Percentiles rank a stretch among this genome's conserved stretches.
These are phyloP conservation scores for Macrotyloma uniflorum DNA, from an alignment of 306 rosid species.

Conservation along the genomic window DNA sequence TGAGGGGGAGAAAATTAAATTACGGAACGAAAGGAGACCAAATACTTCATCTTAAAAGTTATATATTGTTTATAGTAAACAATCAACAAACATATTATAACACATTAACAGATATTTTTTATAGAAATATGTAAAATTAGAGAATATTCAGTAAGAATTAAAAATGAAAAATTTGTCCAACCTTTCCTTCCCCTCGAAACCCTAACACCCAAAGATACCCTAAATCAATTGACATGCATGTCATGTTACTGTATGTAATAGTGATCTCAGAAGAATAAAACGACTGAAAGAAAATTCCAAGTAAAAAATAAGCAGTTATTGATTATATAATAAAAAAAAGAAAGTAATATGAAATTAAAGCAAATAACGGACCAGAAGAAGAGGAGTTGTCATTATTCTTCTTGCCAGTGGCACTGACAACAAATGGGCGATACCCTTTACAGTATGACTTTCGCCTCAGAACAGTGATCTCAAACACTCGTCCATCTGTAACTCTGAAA, in stretches of 20 bases:
- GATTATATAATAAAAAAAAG: not conserved
- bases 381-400: slow-evolving; percentile 68
- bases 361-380: slow-evolving; percentile 49
- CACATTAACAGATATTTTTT: no score
- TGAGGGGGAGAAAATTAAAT: not conserved
- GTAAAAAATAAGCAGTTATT: not conserved
- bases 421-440: slow-evolving; percentile 42
- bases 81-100: not conserved
- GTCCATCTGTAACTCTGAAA: slow-evolving; percentile 42
- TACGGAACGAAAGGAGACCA: not conserved
- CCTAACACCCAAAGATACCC: not conserved
- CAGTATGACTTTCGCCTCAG: slow-evolving; percentile 47
- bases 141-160: not conserved
- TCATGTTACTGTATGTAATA: not conserved
- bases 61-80: not conserved
- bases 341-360: slow-evolving; percentile 13
- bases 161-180: not conserved
- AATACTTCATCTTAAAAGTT: not conserved
- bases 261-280: not conserved
- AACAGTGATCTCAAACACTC: slow-evolving; percentile 52
- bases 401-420: slow-evolving; percentile 66
- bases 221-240: not conserved
- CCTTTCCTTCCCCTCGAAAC: not conserved
- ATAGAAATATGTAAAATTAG: not conserved
- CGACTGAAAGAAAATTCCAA: not conserved